These are phyloP conservation scores for Calocera cornea DNA, from an alignment of 768 basidiomycete species.

Conservation along the genomic window DNA sequence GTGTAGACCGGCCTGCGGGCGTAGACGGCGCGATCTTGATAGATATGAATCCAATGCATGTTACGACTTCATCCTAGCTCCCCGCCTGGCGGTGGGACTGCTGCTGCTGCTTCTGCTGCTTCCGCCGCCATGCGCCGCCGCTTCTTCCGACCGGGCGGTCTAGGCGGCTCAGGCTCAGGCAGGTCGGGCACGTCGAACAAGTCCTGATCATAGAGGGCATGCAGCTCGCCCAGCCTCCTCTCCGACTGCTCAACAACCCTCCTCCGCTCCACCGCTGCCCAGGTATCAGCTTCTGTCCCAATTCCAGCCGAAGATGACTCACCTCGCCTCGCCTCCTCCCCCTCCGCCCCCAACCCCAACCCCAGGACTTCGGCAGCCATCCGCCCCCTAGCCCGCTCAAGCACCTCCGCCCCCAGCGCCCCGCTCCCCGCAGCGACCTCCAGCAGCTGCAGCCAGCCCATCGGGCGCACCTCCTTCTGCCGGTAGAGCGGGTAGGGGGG, in stretches of 20 bases:
- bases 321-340: not conserved
- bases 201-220: not conserved
- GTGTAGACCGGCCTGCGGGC: not conserved
- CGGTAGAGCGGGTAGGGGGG: conserved; percentile 15
- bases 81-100: too few species aligned
- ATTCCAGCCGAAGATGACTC: not conserved
- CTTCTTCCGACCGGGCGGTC: too few species aligned
- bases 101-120: too few species aligned
- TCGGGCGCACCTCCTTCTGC: not conserved
- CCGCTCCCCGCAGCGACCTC: not conserved
- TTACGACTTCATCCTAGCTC: too few species aligned
- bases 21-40: too few species aligned
- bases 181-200: not conserved
- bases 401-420: not conserved
- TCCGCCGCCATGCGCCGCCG: too few species aligned
- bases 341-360: too few species aligned
- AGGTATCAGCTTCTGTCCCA: not conserved
- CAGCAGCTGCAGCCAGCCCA: conserved; percentile 4
- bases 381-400: not conserved
- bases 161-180: too few species aligned
- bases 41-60: too few species aligned
- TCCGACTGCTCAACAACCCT: not conserved
- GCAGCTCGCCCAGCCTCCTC: not conserved
- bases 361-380: too few species aligned
- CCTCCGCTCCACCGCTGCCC: not conserved